These are phyloP conservation scores for Mucor lusitanicus DNA, from an alignment of 371 early-diverging fungal species.

Conservation along the genomic window DNA sequence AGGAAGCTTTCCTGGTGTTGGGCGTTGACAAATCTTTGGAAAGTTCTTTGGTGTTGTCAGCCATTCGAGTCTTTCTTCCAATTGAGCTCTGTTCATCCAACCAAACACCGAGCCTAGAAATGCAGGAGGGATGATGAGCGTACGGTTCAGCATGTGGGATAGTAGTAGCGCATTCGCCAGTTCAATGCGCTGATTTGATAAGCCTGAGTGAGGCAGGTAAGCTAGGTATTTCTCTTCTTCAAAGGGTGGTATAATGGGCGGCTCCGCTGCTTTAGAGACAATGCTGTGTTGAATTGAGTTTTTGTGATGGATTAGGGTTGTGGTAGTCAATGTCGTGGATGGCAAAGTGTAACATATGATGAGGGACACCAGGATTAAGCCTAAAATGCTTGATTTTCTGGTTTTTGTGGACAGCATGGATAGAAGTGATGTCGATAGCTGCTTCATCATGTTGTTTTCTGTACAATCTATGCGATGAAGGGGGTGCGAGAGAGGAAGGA, in stretches of 20 bases:
- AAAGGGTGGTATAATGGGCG: not conserved
- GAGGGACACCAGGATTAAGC: not conserved
- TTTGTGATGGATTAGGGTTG: not conserved
- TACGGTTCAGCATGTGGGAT: slow-evolving; percentile 55
- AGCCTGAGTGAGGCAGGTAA: slow-evolving; percentile 59
- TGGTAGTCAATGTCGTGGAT: not conserved
- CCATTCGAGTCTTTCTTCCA: slow-evolving; percentile 30
- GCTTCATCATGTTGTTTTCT: not conserved
- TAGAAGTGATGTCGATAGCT: not conserved
- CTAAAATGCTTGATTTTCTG: not conserved
- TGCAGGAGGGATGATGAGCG: slow-evolving; percentile 60
- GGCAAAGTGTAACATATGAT: not conserved
- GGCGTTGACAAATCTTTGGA: slow-evolving; percentile 21
- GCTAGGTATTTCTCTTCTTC: slow-evolving; percentile 42
- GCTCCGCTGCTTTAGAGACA: not conserved
- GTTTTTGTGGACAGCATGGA: not conserved
- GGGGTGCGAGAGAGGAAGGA: not conserved
- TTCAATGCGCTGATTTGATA: slow-evolving; percentile 62
- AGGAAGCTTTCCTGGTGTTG: slow-evolving; percentile 15
- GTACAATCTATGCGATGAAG: not conserved
- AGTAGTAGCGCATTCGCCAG: slow-evolving; percentile 58
- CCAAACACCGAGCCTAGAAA: slow-evolving; percentile 44
- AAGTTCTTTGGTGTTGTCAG: slow-evolving; percentile 36
- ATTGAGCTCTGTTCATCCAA: slow-evolving; percentile 30
- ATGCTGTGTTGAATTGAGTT: not conserved